A percentile compares a stretch with the other conserved stretches of the same genome.
Conservation (phyloP, 2,329 filamentous ascomycete genomes). For the Xylariaceae sp. region DNA sequence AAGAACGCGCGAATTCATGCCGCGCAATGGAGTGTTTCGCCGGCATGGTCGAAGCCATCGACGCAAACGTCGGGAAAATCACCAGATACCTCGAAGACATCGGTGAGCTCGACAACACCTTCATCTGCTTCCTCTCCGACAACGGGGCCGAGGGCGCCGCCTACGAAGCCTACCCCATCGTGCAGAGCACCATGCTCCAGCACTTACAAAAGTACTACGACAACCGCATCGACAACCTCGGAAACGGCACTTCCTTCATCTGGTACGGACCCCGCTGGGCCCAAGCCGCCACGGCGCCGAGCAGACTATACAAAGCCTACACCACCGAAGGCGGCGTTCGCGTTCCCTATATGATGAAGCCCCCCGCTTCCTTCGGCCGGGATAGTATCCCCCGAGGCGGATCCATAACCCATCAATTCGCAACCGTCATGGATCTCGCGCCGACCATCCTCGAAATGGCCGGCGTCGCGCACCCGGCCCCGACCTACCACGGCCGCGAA, state of each 20-base stretch:
- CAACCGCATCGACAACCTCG: conserved; percentile 53
- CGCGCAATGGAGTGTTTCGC: conserved; percentile 58
- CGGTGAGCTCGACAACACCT: conserved; percentile 58
- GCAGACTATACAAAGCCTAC: conserved; percentile 37
- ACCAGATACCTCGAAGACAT: conserved; percentile 49
- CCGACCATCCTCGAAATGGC: conserved; percentile 45
- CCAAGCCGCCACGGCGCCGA: conserved; percentile 35
- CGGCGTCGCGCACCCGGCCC: conserved; percentile 46
- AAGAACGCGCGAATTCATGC: conserved; percentile 43
- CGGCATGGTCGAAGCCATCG: conserved; percentile 59
- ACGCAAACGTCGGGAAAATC: conserved; percentile 54
- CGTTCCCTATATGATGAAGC: conserved; percentile 46
- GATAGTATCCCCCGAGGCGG: conserved; percentile 25
- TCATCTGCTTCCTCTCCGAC: conserved; percentile 58
- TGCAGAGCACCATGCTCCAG: conserved; percentile 45
- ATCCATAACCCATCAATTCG: conserved; percentile 45
- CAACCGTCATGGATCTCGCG: conserved; percentile 47
- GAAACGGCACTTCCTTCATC: conserved; percentile 51
- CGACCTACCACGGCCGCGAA: conserved; percentile 38
- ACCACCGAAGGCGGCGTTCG: conserved; percentile 47
- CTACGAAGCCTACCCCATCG: conserved; percentile 53
- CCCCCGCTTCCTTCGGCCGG: conserved; percentile 28
- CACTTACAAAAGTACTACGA: conserved; percentile 53
- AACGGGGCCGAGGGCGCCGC: conserved; percentile 57
- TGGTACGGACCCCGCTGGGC: conserved; percentile 57